phyloP scores from a whole-genome alignment of 2,329 filamentous ascomycete species.

The Fusarium sp. region DNA sequence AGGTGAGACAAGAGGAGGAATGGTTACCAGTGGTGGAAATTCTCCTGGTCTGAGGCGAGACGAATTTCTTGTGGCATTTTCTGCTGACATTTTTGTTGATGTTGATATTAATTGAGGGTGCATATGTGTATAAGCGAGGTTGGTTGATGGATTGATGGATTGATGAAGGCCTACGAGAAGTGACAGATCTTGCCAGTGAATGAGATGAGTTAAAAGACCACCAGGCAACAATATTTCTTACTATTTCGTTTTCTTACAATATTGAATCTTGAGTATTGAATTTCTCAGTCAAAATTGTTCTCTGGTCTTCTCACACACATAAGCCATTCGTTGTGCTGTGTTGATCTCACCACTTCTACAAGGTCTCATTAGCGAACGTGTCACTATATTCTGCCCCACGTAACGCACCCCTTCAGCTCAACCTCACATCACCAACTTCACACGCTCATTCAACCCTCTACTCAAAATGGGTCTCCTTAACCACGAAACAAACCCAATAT shows the following conservation, averaged over 20 bases:
- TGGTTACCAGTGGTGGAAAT: conserved; percentile 36
- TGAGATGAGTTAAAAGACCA: background rate
- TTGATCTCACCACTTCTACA: background rate
- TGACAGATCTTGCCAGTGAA: background rate
- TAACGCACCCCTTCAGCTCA: background rate
- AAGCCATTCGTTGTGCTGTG: background rate
- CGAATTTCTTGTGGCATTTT: background rate
- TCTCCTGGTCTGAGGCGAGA: conserved; percentile 25
- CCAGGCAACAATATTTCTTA: no score
- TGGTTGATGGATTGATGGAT: background rate
- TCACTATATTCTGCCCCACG: conserved; percentile 25
- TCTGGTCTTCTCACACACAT: background rate
- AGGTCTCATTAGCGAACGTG: conserved; percentile 13
- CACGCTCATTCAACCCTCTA: background rate
- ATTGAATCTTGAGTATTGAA: rapidly evolving
- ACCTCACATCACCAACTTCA: conserved; percentile 7
- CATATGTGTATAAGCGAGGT: background rate
- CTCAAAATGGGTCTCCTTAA: conserved; percentile 29
- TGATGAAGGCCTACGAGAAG: background rate
- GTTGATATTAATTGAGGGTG: background rate
- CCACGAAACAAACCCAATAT: conserved; percentile 30
- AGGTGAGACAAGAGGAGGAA: conserved; percentile 36
- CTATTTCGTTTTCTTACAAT: background rate
- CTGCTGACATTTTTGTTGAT: background rate
- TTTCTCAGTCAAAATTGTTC: background rate